Percentiles rank a stretch among this genome's conserved stretches.
Conservation (phyloP, 768 basidiomycete genomes). For the Suillus luteus region DNA sequence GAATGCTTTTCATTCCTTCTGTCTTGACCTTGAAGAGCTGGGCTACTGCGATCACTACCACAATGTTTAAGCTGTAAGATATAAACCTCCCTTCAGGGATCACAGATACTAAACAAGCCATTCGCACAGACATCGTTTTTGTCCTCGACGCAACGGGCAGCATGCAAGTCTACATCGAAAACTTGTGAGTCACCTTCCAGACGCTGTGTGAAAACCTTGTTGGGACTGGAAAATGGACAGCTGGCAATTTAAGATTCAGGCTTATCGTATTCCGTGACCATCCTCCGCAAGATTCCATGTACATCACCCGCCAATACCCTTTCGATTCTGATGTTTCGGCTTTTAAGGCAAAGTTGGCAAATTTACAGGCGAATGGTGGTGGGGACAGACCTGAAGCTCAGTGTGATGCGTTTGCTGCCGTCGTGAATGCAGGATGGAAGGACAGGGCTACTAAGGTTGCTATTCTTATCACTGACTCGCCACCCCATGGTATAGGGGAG, state of each 20-base stretch:
- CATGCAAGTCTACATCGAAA: no score
- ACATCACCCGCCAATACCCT: constrained; percentile 50
- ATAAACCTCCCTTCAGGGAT: background rate
- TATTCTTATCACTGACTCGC: constrained; percentile 60
- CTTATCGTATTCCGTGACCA: constrained; percentile 59
- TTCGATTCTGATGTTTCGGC: constrained; percentile 50
- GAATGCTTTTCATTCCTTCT: background rate
- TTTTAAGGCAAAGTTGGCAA: constrained; percentile 46
- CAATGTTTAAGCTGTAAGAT: background rate
- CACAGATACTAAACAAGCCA: background rate
- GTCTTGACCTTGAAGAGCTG: background rate
- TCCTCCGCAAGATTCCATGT: constrained; percentile 55
- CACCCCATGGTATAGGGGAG: constrained; percentile 59
- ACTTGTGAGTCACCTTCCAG: constrained; percentile 31
- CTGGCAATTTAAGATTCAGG: constrained; percentile 49
- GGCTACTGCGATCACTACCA: background rate
- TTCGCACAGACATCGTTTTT: no score
- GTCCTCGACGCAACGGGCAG: no score
- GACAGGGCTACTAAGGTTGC: constrained; percentile 52
- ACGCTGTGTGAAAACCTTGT: constrained; percentile 53
- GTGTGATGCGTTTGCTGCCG: constrained; percentile 54
- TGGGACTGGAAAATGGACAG: constrained; percentile 37
- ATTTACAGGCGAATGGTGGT: constrained; percentile 45
- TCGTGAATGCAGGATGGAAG: constrained; percentile 51
- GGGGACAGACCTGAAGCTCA: constrained; percentile 62